Evolutionary conservation across 1,139 yeast genomes (phyloP).

Genomic region (Candida sp.): DNA sequence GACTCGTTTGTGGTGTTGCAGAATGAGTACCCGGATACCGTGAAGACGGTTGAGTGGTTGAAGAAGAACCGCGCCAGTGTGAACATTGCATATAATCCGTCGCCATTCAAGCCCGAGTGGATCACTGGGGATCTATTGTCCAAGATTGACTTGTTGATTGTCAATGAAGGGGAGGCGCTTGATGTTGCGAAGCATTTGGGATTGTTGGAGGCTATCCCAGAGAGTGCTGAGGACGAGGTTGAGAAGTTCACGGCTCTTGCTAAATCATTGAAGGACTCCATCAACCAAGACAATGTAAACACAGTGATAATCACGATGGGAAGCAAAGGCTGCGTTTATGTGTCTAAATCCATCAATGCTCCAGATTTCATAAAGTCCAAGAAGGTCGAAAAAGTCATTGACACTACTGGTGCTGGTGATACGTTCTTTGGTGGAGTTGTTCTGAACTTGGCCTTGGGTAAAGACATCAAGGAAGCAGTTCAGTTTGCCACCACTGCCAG

Average conservation of each 20-base stretch:
- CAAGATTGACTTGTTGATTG: slow-evolving; percentile 68
- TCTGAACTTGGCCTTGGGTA: slow-evolving; percentile 55
- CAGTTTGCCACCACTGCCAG: slow-evolving; percentile 80
- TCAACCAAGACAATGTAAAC: slow-evolving; percentile 39
- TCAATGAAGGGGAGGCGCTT: slow-evolving; percentile 84
- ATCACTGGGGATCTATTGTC: slow-evolving; percentile 42
- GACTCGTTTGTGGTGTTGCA: slow-evolving; percentile 60
- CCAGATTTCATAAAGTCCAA: slow-evolving; percentile 23
- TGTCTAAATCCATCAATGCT: slow-evolving; percentile 17
- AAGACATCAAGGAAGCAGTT: slow-evolving; percentile 52
- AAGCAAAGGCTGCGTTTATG: slow-evolving; percentile 65
- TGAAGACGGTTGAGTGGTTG: slow-evolving; percentile 58
- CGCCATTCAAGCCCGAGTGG: slow-evolving; percentile 65
- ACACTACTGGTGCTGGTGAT: slow-evolving; percentile 98
- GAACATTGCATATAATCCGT: slow-evolving; percentile 82
- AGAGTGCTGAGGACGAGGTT: slow-evolving; percentile 24
- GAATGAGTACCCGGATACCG: slow-evolving; percentile 74
- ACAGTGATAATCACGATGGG: slow-evolving; percentile 83
- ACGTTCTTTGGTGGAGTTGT: slow-evolving; percentile 89
- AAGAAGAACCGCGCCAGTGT: slow-evolving; percentile 44
- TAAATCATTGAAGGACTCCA: slow-evolving; percentile 27
- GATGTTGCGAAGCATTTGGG: slow-evolving; percentile 36
- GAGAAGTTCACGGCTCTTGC: slow-evolving; percentile 44
- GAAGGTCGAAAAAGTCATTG: slow-evolving; percentile 59
- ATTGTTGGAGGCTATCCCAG: slow-evolving; percentile 10